Evolutionary conservation across 192 early-diverging fungal genomes (phyloP), one percentile per base, ranked within the genome.

Genomic region (Linnemannia exigua): DNA sequence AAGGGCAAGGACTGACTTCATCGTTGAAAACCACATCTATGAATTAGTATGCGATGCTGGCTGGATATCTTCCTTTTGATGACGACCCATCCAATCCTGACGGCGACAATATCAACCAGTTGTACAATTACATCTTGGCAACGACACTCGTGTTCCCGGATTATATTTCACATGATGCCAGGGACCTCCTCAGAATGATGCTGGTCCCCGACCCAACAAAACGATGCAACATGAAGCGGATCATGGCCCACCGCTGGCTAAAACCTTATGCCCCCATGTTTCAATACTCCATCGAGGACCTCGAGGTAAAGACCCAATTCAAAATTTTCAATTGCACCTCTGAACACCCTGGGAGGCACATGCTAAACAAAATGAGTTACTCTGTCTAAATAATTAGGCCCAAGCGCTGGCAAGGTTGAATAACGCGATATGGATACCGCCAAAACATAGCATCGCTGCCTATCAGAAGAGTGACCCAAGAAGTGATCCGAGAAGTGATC

Each of bases 71-170:
- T 61, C 96, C 96, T 5, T 97, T 95, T 81, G 96, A 97, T 75
- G 96, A 97, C 86, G 96, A 97, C 81, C 96, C 96, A 36, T 91
- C 89, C 6, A 97, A 97, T 71, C 95, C 95, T 28, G 96, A 97
- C 73, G 95, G 96, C 72, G 96, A 97, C 79, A 97, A 97, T 80
- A 95, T 95, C 85, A 95, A 93, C 79, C 91, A 93, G 88, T 87
- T 96, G 48, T 97, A 95, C 88, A 94, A 94, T 77, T 95, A 97
- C 76, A 97, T 97, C 77, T 88, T 97, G 38, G 93, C 92, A 31
- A 95, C 95, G 6, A 90, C 94, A 14, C 86, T 96, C n/a, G 90
- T 91, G 25, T 99, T 99, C 68, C 98, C 98, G 1, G 95, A 98
- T 5, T 92, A 96, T 80, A 93, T 99, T 72, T 93, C 92, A 67